phyloP scores from a whole-genome alignment of 2,329 filamentous ascomycete genomes.

The Fusarium sp. region DNA sequence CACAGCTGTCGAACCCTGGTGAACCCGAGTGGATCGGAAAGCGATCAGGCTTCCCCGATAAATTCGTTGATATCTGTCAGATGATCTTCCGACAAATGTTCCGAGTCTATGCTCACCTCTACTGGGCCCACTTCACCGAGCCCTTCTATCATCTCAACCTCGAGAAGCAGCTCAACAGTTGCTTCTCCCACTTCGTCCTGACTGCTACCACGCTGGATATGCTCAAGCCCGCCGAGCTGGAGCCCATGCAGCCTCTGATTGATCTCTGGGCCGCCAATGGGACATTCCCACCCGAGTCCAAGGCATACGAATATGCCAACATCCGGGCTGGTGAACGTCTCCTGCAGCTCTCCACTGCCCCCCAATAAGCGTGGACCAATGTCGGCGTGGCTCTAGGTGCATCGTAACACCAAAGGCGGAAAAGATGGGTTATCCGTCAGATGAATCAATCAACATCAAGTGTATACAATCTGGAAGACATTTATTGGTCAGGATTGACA shows the following conservation, averaged over 20 bases:
- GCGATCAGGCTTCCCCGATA: conserved; percentile 88
- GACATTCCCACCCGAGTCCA: conserved; percentile 80
- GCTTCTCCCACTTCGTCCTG: conserved; percentile 85
- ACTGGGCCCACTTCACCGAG: conserved; percentile 92
- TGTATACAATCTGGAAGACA: conserved; percentile 35
- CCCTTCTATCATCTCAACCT: conserved; percentile 85
- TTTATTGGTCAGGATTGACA: conserved; percentile 25
- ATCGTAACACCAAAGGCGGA: conserved; percentile 26
- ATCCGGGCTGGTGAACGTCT: conserved; percentile 67
- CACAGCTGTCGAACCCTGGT: conserved; percentile 67
- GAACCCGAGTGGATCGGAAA: conserved; percentile 86
- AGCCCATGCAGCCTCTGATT: conserved; percentile 94
- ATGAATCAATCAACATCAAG: conserved; percentile 23
- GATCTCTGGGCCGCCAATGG: conserved; percentile 92
- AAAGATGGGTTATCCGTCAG: conserved; percentile 20
- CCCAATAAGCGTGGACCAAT: conserved; percentile 37
- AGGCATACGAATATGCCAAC: conserved; percentile 72
- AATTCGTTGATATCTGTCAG: conserved; percentile 90
- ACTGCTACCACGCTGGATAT: conserved; percentile 84
- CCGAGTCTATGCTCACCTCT: conserved; percentile 95
- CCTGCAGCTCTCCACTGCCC: conserved; percentile 57
- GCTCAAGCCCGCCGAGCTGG: conserved; percentile 86
- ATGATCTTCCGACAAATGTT: conserved; percentile 98
- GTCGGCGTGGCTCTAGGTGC: conserved; percentile 11
- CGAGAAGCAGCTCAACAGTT: conserved; percentile 84